Conservation (phyloP, 139 green algal species). For the Micromonas commoda region DNA sequence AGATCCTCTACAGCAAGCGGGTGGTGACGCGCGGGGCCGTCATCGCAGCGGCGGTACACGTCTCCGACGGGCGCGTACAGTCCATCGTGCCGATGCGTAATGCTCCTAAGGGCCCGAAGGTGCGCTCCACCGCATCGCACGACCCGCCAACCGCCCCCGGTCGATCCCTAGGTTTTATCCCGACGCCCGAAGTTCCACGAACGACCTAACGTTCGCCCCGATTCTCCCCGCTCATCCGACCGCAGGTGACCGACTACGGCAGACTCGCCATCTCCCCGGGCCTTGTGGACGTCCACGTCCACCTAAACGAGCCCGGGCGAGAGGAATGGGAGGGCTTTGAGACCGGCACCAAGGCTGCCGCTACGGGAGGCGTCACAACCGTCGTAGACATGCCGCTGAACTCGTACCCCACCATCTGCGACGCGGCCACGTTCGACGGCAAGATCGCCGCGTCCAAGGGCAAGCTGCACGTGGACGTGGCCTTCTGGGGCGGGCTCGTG, state of each 20-base stretch:
- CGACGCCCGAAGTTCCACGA: too few species aligned
- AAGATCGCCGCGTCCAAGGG: constrained; percentile 39
- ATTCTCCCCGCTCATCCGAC: too few species aligned
- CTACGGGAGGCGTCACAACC: constrained; percentile 77
- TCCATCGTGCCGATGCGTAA: too few species aligned
- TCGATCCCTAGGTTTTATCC: too few species aligned
- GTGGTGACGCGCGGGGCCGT: too few species aligned
- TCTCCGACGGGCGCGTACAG: too few species aligned
- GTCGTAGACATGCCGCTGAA: constrained; percentile 96
- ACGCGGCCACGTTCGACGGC: constrained; percentile 39
- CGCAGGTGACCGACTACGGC: constrained; percentile 42
- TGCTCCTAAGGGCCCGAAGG: too few species aligned
- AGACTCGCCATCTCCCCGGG: constrained; percentile 67
- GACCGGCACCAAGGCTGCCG: constrained; percentile 74
- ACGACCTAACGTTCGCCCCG: too few species aligned
- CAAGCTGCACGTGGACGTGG: constrained; percentile 66
- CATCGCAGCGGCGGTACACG: too few species aligned
- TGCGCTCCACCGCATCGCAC: too few species aligned
- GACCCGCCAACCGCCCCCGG: too few species aligned
- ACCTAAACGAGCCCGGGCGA: constrained; percentile 89
- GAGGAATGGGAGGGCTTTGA: constrained; percentile 83
- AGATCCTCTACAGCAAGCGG: too few species aligned
- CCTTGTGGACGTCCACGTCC: constrained; percentile 84
- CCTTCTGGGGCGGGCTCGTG: constrained; percentile 83
- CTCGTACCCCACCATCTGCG: constrained; percentile 55